Base-by-base conservation (phyloP, 306 rosid species). In the Betula pendula region DNA sequence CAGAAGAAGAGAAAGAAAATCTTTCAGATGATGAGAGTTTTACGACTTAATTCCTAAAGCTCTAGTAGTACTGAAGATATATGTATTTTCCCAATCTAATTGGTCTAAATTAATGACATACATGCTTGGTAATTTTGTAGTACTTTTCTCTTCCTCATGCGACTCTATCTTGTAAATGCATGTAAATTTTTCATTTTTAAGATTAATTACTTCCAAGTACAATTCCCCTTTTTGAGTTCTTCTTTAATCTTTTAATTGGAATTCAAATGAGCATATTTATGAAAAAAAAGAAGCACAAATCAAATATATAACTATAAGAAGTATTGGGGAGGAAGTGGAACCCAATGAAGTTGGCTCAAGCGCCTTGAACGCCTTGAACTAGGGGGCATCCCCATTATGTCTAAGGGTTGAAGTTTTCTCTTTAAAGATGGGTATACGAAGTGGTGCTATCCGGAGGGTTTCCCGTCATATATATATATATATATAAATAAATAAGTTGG, bases 101-200 rank as follows among this genome's bases (percentile, higher is more conserved):
- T 84, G 71, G 76, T 79, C 63, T 78, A 73, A 59, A 75, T 78
- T 33, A 58, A 60, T 58, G 42, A 73, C 71, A 70, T 72, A 56
- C 58, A 71, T 81, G 84, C 38, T 71, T 76, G 22, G 50, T 70
- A 45, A 72, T 76, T 77, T 69, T 83, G 80, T 83, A 69, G 2
- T 77, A 42, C 14, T 33, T 69, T 75, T 72, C 70, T 38, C 53
- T 73, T 81, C 72, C 72, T 65, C 35, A 62, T 81, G 81, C 45
- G 66, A 77, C 16, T 83, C 63, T 42, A 74, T 74, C 43, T 60
- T 88, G 92, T 86, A 89, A 81, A 86, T 89, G 83, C 69, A 85
- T 33, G 27, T 71, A 11, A 80, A 83, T 56, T 58, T 53, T 79
- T 45, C 83, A 71, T 79, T 55, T 67, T 24, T 15, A 77, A 60